Percentiles rank a stretch among this genome's conserved stretches.
phyloP scores from a whole-genome alignment of 176 grass and related monocot species.

The Typha latifolia region DNA sequence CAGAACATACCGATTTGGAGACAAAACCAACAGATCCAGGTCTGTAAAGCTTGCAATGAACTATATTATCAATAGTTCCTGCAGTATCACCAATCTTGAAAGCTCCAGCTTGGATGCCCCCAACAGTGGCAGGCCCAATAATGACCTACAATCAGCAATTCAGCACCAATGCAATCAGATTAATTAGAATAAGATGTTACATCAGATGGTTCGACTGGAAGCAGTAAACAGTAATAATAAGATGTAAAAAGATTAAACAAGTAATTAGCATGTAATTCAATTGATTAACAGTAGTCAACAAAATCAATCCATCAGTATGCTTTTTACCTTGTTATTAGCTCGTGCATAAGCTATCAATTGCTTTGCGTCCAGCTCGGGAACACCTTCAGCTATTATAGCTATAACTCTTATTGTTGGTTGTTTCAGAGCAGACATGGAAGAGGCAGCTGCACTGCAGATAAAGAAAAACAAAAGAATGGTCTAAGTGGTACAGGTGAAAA shows the following conservation, averaged over 20 bases:
- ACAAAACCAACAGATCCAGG: constrained; percentile 97
- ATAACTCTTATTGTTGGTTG: constrained; percentile 89
- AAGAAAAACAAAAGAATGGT: constrained; percentile 17
- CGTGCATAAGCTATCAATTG: constrained; percentile 85
- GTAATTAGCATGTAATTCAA: no score
- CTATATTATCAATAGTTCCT: constrained; percentile 97
- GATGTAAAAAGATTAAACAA: no score
- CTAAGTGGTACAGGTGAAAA: background rate
- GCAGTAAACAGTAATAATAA: constrained; percentile 30
- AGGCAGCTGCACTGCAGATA: constrained; percentile 80
- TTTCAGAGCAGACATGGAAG: constrained; percentile 91
- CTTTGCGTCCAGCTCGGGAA: constrained; percentile 89
- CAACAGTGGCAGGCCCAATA: constrained; percentile 94
- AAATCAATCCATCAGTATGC: background rate
- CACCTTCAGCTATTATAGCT: constrained; percentile 97
- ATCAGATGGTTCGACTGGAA: constrained; percentile 46
- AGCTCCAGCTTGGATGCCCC: constrained; percentile 93
- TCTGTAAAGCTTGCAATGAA: constrained; percentile 97
- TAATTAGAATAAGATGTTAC: background rate
- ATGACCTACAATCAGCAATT: constrained; percentile 45
- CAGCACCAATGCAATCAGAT: background rate
- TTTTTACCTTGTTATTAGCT: constrained; percentile 85
- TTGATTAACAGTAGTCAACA: background rate
- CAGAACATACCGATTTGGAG: constrained; percentile 85
- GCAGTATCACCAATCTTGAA: constrained; percentile 99